A percentile compares a stretch with the other conserved stretches of the same genome.
Conservation (phyloP, 2,329 filamentous ascomycete species). For the Diaporthe citrichinensis region DNA sequence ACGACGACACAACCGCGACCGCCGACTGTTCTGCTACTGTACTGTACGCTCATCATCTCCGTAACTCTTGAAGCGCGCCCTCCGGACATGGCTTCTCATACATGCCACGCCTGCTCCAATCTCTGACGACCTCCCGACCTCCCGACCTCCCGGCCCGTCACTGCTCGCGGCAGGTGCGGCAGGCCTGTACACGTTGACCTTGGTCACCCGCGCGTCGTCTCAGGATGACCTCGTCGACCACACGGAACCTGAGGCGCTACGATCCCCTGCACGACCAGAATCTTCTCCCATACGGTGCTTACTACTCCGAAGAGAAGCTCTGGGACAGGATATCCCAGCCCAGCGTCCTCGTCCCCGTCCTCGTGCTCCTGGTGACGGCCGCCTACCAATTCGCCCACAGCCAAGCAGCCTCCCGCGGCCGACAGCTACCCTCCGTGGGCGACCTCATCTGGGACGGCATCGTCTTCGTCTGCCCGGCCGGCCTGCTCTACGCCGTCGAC, state of each 20-base stretch:
- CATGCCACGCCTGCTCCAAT: background rate
- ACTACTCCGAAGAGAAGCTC: constrained; percentile 45
- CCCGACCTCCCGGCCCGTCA: background rate
- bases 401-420: constrained; percentile 42
- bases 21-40: background rate
- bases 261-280: constrained; percentile 29
- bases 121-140: background rate
- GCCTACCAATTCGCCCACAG: constrained; percentile 54
- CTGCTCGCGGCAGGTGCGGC: constrained; percentile 34
- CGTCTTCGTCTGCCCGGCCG: constrained; percentile 69
- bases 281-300: constrained; percentile 41
- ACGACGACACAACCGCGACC: background rate
- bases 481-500: constrained; percentile 70
- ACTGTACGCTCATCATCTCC: background rate
- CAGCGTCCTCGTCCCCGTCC: constrained; percentile 52
- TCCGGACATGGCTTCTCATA: constrained; percentile 13
- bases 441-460: constrained; percentile 73
- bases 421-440: constrained; percentile 52
- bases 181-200: constrained; percentile 12
- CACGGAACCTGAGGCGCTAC: constrained; percentile 32
- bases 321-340: constrained; percentile 54
- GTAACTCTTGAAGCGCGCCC: background rate
- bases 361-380: constrained; percentile 52
- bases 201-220: constrained; percentile 26
- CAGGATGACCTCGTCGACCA: constrained; percentile 40